A percentile compares a stretch with the other conserved stretches of the same genome.
Conservation (phyloP, 208 protist species). For the Herpetomonas muscarum region DNA sequence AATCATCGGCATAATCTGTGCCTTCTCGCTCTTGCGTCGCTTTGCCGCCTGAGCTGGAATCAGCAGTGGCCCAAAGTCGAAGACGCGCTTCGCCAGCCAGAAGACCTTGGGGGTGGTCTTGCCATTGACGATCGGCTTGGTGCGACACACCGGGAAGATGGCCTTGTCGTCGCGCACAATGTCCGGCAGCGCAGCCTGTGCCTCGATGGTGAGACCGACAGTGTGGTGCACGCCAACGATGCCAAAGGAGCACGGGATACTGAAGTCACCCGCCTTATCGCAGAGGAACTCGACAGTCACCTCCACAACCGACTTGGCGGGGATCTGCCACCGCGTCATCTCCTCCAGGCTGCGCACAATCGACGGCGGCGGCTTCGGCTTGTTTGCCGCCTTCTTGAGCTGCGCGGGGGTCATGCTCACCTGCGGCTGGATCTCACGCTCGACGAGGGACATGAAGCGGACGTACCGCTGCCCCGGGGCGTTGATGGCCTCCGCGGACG, state of each 20-base stretch:
- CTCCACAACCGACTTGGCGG: constrained; percentile 45
- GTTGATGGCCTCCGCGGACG: neutral
- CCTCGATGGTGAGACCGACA: constrained; percentile 42
- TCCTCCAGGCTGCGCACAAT: constrained; percentile 44
- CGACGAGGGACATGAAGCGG: constrained; percentile 71
- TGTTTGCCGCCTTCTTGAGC: constrained; percentile 35
- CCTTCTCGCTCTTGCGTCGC: constrained; percentile 29
- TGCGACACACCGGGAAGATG: constrained; percentile 71
- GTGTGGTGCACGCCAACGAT: constrained; percentile 71
- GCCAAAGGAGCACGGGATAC: constrained; percentile 62
- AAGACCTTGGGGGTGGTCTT: constrained; percentile 55
- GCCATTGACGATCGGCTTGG: constrained; percentile 21
- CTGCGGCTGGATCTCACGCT: constrained; percentile 42
- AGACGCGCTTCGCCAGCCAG: constrained; percentile 58
- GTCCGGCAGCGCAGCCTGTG: constrained; percentile 68
- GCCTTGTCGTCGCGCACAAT: constrained; percentile 79
- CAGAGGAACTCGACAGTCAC: constrained; percentile 84
- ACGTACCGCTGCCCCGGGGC: constrained; percentile 26
- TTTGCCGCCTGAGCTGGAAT: constrained; percentile 33
- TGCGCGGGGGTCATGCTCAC: constrained; percentile 6
- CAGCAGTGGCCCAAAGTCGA: constrained; percentile 95
- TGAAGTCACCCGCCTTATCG: constrained; percentile 34
- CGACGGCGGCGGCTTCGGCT: constrained; percentile 17
- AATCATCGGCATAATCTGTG: too few relatives aligned
- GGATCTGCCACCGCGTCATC: constrained; percentile 83